Base-by-base conservation (phyloP, 1,284 basidiomycete species). In the Moesziomyces sp. region DNA sequence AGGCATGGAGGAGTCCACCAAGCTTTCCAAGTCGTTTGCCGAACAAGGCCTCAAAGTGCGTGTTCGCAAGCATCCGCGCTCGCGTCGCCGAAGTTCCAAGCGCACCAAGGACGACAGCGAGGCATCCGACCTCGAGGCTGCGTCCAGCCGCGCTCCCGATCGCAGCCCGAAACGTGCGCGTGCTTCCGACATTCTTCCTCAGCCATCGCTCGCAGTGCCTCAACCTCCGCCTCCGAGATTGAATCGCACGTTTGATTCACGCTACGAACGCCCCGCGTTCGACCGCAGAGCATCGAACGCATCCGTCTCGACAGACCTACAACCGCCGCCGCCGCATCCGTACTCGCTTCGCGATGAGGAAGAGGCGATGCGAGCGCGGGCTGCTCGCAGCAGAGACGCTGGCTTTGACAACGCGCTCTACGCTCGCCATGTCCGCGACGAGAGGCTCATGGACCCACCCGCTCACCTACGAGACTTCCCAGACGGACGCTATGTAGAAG, bases 1-100 rank as follows among this genome's bases (percentile, higher is more conserved):
- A 1, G 80, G 80, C 23, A 82, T 82, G 80, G 77, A 81, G 45
- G 80, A 82, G 54, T 82, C 80, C 0, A 80, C 80, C 8, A 51
- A 46, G 23, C 66, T 82, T 3, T 81, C 80, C 47, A 70, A 71
- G 43, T 71, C 79, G 9, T 81, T 82, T 48, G 80, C 80, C 3
- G 79, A 79, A 19, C 80, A 82, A 23, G 80, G 80, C 9, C 75
- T 82, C 55, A 82, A 82, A 38, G 76, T 82, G 5, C 79, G 80
- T 13, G 79, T 82, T n/a, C 79, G 80, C 55, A 82, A 81, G 58
- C 76, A 82, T 43, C 77, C 79, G 5, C 58, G 80, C 13, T 66
- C 61, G 3, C 53, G 76, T 21, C 60, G 74, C 24, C 38, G 68
- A 35, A 50, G 64, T 23, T 71, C 73, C 13, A 75, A 75, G 38